Percentiles rank a stretch among this genome's conserved stretches.
Evolutionary conservation across 345 rosid species (phyloP).

Genomic region (Durio zibethinus): DNA sequence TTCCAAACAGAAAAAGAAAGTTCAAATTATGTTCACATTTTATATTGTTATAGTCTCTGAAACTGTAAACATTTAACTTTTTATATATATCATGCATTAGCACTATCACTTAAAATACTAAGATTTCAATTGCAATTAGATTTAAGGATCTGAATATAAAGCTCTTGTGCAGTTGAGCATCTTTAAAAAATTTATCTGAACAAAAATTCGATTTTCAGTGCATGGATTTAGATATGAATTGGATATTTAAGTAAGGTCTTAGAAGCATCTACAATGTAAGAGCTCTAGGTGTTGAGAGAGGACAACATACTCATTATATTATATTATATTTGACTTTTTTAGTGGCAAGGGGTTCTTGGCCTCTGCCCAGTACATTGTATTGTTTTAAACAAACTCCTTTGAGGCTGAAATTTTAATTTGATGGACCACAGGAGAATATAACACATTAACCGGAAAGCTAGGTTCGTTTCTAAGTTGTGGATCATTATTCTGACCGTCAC

Average conservation of each 20-base stretch:
- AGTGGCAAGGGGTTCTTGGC: no score
- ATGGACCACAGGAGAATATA: neutral
- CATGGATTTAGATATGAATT: neutral
- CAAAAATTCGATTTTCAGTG: neutral
- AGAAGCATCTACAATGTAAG: neutral
- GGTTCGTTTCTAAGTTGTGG: neutral
- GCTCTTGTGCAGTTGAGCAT: neutral
- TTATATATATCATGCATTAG: neutral
- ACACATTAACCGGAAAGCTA: neutral
- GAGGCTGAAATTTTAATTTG: neutral
- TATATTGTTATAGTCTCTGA: neutral
- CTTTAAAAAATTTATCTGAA: neutral
- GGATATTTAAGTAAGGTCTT: neutral
- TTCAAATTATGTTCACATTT: neutral
- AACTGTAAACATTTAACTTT: neutral
- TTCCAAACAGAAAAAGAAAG: neutral
- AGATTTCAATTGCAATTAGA: neutral
- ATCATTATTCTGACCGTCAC: neutral
- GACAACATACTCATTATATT: no score
- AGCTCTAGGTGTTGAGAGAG: neutral
- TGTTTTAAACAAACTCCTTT: no score
- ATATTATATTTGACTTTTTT: no score
- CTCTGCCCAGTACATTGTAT: no score
- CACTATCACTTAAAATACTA: neutral
- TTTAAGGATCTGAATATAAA: slow-evolving; percentile 2